These are phyloP conservation scores for Trametes cinnabarina DNA, from an alignment of 768 basidiomycete genomes.

Conservation along the genomic window DNA sequence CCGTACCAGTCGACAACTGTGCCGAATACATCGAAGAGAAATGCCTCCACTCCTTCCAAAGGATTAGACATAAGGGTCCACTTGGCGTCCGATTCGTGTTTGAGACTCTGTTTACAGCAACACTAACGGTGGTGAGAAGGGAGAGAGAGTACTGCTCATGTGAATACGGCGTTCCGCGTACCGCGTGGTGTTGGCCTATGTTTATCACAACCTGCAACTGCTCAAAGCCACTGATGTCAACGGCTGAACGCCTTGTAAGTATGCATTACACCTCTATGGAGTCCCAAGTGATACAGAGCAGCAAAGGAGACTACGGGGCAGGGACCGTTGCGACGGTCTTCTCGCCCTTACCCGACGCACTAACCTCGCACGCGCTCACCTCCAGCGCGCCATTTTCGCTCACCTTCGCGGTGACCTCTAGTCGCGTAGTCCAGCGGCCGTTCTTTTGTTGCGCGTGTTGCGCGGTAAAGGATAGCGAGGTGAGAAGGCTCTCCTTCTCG, in stretches of 20 bases:
- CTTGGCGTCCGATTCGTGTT: too few species aligned
- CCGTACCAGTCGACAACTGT: conserved; percentile 34
- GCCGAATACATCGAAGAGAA: conserved; percentile 33
- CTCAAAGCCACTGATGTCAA: not conserved
- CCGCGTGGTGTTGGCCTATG: not conserved
- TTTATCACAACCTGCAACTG: not conserved
- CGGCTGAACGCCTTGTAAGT: too few species aligned
- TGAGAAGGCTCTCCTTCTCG: conserved; percentile 51
- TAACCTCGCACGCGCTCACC: conserved; percentile 40
- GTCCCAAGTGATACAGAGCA: not conserved
- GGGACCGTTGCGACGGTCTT: conserved; percentile 30
- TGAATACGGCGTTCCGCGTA: not conserved
- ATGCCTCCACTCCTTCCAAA: conserved; percentile 24
- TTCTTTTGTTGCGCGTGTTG: conserved; percentile 40
- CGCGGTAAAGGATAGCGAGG: conserved; percentile 34
- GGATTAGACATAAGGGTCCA: not conserved
- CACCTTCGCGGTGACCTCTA: conserved; percentile 46
- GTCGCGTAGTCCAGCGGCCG: conserved; percentile 49
- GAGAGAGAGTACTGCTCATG: too few species aligned
- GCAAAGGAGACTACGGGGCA: conserved; percentile 8
- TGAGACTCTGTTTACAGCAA: too few species aligned
- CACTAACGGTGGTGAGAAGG: too few species aligned
- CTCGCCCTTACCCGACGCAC: conserved; percentile 34
- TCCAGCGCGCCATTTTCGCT: conserved; percentile 35
- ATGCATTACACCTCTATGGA: conserved; percentile 2